Percentiles rank a stretch among this genome's conserved stretches.
Conservation (phyloP, 805 yeast genomes). For the Barnettozyma sp. region DNA sequence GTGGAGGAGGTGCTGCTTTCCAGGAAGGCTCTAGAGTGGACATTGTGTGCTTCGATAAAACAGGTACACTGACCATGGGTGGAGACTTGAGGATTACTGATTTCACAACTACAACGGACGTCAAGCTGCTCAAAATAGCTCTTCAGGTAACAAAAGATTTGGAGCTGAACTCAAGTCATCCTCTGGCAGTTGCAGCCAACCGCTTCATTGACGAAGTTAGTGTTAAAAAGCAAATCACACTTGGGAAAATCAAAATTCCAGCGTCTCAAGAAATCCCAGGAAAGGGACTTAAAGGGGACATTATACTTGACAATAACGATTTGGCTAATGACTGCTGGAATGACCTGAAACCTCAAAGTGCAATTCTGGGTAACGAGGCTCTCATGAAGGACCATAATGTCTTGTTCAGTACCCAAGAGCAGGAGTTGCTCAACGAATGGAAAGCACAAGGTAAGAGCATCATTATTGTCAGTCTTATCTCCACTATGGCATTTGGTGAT, state of each 20-base stretch:
- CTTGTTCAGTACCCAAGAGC: conserved; percentile 29
- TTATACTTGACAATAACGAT: conserved; percentile 22
- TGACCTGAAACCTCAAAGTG: conserved; percentile 29
- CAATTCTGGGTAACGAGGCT: conserved; percentile 54
- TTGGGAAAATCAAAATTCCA: conserved; percentile 34
- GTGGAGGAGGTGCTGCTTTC: conserved; percentile 79
- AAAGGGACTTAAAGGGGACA: conserved; percentile 46
- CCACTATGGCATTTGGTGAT: conserved; percentile 26
- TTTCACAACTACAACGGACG: conserved; percentile 27
- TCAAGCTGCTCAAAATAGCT: conserved; percentile 14
- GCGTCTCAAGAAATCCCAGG: conserved; percentile 51
- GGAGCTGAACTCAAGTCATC: conserved; percentile 62
- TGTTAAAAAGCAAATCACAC: conserved; percentile 12
- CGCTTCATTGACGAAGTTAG: conserved; percentile 28
- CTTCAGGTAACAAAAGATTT: conserved; percentile 48
- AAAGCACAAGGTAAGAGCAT: conserved; percentile 59
- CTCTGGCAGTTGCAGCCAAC: conserved; percentile 55
- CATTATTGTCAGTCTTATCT: conserved; percentile 43
- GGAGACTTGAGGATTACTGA: conserved; percentile 56
- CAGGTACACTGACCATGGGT: conserved; percentile 66
- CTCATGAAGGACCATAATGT: conserved; percentile 45
- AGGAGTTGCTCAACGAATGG: conserved; percentile 41
- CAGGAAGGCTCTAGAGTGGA: conserved; percentile 64
- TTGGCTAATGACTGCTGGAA: conserved; percentile 27
- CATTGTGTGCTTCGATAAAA: conserved; percentile 69